phyloP scores from a whole-genome alignment of 768 basidiomycete genomes.

The Termitomyces titanicus region DNA sequence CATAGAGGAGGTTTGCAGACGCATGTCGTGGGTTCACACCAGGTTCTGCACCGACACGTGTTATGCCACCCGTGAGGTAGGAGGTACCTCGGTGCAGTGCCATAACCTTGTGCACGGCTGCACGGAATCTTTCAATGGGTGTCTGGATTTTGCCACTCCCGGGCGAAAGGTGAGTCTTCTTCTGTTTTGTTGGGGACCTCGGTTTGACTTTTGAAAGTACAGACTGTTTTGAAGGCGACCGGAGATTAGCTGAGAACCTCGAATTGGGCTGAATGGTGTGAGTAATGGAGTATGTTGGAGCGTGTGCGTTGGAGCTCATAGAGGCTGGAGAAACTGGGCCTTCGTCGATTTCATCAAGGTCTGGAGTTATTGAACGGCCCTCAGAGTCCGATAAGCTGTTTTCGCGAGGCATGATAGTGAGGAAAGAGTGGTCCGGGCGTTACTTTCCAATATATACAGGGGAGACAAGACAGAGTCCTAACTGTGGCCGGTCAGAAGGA shows the following conservation, averaged over 20 bases:
- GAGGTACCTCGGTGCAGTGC: conserved; percentile 54
- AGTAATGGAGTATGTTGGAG: not conserved
- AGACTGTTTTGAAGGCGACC: conserved; percentile 11
- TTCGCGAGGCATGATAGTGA: conserved; percentile 51
- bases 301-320: conserved; percentile 13
- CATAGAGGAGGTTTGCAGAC: conserved; percentile 51
- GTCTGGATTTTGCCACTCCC: conserved; percentile 15
- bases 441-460: not conserved
- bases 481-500: not conserved
- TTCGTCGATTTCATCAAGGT: conserved; percentile 39
- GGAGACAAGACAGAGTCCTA: not conserved
- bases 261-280: not conserved
- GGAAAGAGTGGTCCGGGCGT: conserved; percentile 7
- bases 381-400: conserved; percentile 68
- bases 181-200: conserved; percentile 5
- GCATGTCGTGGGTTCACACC: conserved; percentile 65
- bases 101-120: conserved; percentile 59
- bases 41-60: conserved; percentile 61
- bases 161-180: conserved; percentile 11
- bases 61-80: conserved; percentile 23
- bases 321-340: conserved; percentile 9
- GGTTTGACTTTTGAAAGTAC: conserved; percentile 9
- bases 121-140: conserved; percentile 51
- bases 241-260: not conserved
- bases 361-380: conserved; percentile 64